Evolutionary conservation across 2,329 filamentous ascomycete genomes (phyloP).

Genomic region (Venturia pyrina): DNA sequence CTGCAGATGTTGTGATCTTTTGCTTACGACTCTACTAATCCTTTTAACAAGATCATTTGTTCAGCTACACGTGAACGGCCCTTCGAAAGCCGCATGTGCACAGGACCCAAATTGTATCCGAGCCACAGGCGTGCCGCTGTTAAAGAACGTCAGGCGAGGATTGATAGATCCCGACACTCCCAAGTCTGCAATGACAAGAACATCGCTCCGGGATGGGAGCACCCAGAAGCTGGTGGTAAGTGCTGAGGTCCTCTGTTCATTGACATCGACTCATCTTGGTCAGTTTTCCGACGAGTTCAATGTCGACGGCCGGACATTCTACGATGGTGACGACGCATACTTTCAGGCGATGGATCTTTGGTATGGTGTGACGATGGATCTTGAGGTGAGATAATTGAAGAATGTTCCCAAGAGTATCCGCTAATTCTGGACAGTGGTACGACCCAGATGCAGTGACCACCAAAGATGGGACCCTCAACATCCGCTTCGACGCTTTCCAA

Average conservation of each 20-base stretch:
- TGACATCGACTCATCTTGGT: conserved; percentile 9
- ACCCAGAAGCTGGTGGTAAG: conserved; percentile 51
- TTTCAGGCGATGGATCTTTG: conserved; percentile 59
- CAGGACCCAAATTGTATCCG: conserved; percentile 40
- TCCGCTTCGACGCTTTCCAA: conserved; percentile 54
- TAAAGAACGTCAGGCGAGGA: conserved; percentile 50
- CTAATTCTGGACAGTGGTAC: conserved; percentile 46
- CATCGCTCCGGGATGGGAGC: conserved; percentile 43
- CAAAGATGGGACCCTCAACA: conserved; percentile 49
- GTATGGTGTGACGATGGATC: conserved; percentile 62
- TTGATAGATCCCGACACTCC: conserved; percentile 63
- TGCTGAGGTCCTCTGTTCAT: conserved; percentile 15
- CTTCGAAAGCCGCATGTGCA: conserved; percentile 21
- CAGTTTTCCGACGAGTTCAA: conserved; percentile 67
- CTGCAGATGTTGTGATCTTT: conserved; percentile 21
- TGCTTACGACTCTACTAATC: conserved; percentile 48
- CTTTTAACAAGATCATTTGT: conserved; percentile 26
- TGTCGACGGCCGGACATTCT: conserved; percentile 56
- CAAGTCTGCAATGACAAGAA: conserved; percentile 45
- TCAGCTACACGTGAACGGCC: conserved; percentile 4
- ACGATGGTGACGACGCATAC: conserved; percentile 59
- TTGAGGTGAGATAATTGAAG: conserved; percentile 40
- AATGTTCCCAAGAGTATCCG: too few relatives aligned
- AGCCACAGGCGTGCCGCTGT: conserved; percentile 38
- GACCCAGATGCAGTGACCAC: conserved; percentile 59